Percentiles rank a stretch among this genome's conserved stretches.
Evolutionary conservation across 2,329 filamentous ascomycete genomes (phyloP).

Genomic region (Dryadomyces sulphureus): DNA sequence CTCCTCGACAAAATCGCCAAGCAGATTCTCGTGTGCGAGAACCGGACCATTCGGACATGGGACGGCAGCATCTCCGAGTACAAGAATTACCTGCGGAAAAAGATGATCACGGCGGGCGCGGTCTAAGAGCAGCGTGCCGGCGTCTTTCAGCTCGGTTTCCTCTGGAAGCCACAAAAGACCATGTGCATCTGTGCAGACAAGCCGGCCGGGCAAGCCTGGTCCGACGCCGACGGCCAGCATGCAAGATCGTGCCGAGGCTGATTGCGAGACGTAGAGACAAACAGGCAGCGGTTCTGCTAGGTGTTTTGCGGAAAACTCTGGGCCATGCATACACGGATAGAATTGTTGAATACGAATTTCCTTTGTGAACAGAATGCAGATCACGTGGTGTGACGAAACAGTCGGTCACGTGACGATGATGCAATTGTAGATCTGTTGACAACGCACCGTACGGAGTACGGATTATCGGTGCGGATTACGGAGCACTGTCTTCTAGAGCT

Average conservation of each 20-base stretch:
- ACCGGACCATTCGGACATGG: slow-evolving; percentile 87
- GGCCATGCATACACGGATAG: not conserved
- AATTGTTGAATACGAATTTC: not conserved
- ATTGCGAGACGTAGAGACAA: not conserved
- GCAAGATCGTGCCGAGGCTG: not conserved
- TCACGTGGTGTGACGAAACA: too few species aligned
- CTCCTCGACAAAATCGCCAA: slow-evolving; percentile 98
- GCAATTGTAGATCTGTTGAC: too few species aligned
- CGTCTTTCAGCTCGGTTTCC: not conserved
- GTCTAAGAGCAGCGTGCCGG: slow-evolving; percentile 46
- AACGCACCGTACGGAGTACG: too few species aligned
- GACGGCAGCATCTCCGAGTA: slow-evolving; percentile 81
- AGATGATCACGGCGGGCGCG: slow-evolving; percentile 83
- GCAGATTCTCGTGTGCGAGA: slow-evolving; percentile 98
- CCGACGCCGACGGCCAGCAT: not conserved
- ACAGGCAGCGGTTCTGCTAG: not conserved
- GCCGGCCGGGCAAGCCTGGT: too few species aligned
- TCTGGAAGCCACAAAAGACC: not conserved
- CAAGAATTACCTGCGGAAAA: slow-evolving; percentile 98
- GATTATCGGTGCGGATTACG: too few species aligned
- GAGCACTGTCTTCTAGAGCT: too few species aligned
- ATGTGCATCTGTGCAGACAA: too few species aligned
- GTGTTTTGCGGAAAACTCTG: not conserved
- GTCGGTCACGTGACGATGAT: too few species aligned
- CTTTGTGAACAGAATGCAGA: too few species aligned